Evolutionary conservation across 768 basidiomycete species (phyloP).

Genomic region (Leccinellum luteum): DNA sequence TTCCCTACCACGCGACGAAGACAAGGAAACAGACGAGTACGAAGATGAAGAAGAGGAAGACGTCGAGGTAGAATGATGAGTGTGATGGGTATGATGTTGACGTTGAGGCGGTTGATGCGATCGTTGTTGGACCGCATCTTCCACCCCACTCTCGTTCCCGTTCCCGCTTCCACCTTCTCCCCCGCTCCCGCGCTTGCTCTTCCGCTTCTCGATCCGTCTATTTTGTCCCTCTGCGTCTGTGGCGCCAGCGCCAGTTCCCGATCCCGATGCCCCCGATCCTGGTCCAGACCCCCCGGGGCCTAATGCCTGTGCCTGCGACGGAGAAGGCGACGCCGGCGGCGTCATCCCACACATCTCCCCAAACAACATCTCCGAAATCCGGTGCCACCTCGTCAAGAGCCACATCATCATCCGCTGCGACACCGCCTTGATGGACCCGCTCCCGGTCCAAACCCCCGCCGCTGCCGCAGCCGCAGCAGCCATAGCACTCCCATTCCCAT

Average conservation of each 20-base stretch:
- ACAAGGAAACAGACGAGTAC: conserved; percentile 1
- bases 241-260: too few relatives aligned
- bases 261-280: too few relatives aligned
- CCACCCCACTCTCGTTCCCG: background rate
- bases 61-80: background rate
- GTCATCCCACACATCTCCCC: conserved; percentile 26
- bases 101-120: background rate
- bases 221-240: background rate
- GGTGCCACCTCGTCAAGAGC: conserved; percentile 29
- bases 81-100: background rate
- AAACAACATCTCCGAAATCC: conserved; percentile 26
- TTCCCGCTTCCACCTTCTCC: too few relatives aligned
- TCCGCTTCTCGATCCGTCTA: conserved; percentile 18
- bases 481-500: too few relatives aligned
- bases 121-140: background rate
- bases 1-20: conserved; percentile 10
- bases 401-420: conserved; percentile 34
- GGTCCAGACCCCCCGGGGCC: background rate
- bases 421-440: conserved; percentile 26
- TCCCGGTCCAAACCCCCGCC: too few relatives aligned
- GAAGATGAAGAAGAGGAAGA: conserved; percentile 19
- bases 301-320: background rate
- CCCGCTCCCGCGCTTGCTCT: conserved; percentile 1
- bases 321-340: conserved; percentile 9
- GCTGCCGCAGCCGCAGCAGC: too few relatives aligned